A percentile compares a stretch with the other conserved stretches of the same genome.
phyloP scores from a whole-genome alignment of 495 filamentous ascomycete species.

The Poronia punctata region DNA sequence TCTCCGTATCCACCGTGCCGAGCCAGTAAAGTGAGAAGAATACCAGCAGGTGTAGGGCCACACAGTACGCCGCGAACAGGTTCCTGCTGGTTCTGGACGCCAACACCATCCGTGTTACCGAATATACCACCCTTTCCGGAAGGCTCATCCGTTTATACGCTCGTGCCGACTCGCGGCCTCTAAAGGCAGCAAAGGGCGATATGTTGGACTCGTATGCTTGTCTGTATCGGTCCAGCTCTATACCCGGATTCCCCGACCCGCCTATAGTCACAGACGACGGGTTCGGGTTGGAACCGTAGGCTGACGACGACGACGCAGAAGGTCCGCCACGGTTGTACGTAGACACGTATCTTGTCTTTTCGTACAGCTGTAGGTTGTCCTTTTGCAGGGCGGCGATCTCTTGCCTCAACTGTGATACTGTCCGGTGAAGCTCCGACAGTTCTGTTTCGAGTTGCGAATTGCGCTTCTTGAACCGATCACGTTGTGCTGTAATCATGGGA shows the following conservation, averaged over 20 bases:
- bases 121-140: conserved; percentile 84
- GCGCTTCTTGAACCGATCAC: conserved; percentile 96
- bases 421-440: conserved; percentile 71
- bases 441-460: conserved; percentile 89
- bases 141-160: conserved; percentile 95
- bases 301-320: conserved; percentile 59
- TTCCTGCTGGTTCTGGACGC: conserved; percentile 87
- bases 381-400: conserved; percentile 90
- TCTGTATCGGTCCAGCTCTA: conserved; percentile 79
- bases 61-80: conserved; percentile 90
- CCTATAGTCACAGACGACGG: conserved; percentile 58
- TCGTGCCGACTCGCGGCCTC: conserved; percentile 80
- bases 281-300: conserved; percentile 66
- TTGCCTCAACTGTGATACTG: conserved; percentile 78
- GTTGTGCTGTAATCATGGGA: conserved; percentile 96
- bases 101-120: conserved; percentile 81
- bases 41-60: conserved; percentile 79
- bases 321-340: conserved; percentile 69
- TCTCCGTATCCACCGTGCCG: conserved; percentile 46
- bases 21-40: conserved; percentile 82
- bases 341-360: conserved; percentile 94
- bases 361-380: conserved; percentile 94
- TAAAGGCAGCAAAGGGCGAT: conserved; percentile 90
- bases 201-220: conserved; percentile 92
- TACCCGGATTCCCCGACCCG: conserved; percentile 42